These are phyloP conservation scores for Trichosporon faecale DNA, from an alignment of 1,284 basidiomycete genomes.

Conservation along the genomic window DNA sequence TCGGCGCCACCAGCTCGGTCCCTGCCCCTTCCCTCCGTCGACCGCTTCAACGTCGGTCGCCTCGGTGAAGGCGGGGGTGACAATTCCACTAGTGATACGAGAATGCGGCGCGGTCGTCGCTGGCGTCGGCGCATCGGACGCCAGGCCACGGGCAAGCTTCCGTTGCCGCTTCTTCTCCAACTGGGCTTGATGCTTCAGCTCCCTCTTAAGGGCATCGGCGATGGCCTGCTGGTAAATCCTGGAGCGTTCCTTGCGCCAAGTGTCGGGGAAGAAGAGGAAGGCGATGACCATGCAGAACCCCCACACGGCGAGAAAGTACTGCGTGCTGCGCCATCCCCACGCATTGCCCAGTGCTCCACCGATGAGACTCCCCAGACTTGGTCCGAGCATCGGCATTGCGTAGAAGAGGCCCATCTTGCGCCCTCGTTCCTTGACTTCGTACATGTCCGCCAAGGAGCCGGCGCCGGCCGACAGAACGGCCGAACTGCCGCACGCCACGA, in stretches of 20 bases:
- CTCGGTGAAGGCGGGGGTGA: constrained; percentile 14
- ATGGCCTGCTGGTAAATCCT: constrained; percentile 66
- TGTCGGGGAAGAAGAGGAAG: constrained; percentile 72
- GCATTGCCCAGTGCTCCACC: constrained; percentile 63
- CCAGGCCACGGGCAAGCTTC: constrained; percentile 32
- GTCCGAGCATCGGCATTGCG: constrained; percentile 55
- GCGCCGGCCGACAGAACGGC: constrained; percentile 75
- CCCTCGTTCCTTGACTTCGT: constrained; percentile 72
- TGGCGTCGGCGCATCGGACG: constrained; percentile 35
- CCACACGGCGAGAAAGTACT: constrained; percentile 73
- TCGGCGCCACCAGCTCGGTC: neutral
- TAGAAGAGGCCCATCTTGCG: constrained; percentile 56
- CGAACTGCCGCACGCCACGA: constrained; percentile 60
- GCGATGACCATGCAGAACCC: constrained; percentile 59
- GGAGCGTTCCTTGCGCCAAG: constrained; percentile 75
- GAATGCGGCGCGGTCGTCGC: constrained; percentile 23
- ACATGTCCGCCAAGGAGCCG: constrained; percentile 73
- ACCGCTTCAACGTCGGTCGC: neutral
- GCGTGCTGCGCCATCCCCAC: constrained; percentile 71
- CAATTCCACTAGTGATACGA: neutral
- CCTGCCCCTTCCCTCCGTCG: neutral
- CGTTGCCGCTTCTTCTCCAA: constrained; percentile 33
- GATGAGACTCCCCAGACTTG: constrained; percentile 67
- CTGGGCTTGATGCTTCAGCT: constrained; percentile 32
- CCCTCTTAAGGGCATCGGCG: constrained; percentile 43